A percentile compares a stretch with the other conserved stretches of the same genome.
Conservation (phyloP, 116 monocot species). For the Papilionanthe hybrid region DNA sequence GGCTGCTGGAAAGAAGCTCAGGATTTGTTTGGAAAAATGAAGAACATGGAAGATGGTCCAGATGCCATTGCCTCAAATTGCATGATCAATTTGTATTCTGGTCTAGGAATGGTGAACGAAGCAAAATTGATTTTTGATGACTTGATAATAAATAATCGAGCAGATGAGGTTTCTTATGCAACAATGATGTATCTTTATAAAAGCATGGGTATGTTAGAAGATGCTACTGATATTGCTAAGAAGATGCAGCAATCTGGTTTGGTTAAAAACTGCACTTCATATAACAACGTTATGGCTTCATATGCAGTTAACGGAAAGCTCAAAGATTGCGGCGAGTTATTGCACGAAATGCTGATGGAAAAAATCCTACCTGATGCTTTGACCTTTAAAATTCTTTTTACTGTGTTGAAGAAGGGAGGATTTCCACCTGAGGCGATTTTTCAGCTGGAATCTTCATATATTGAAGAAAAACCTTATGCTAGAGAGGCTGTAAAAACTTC, state of each 20-base stretch:
- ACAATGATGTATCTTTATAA: conserved; percentile 81
- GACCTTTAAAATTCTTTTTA: conserved; percentile 52
- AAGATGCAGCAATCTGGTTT: conserved; percentile 46
- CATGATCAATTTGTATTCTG: conserved; percentile 71
- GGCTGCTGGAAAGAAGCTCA: conserved; percentile 75
- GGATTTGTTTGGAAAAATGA: conserved; percentile 53
- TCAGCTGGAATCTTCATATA: conserved; percentile 56
- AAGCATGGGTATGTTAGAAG: conserved; percentile 74
- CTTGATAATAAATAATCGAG: conserved; percentile 32
- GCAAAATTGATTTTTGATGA: conserved; percentile 52
- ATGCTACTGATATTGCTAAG: conserved; percentile 45
- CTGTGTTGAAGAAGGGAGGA: conserved; percentile 51
- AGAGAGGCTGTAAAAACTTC: conserved; percentile 44
- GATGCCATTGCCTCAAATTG: conserved; percentile 70
- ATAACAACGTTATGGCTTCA: conserved; percentile 50
- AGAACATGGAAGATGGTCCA: conserved; percentile 42
- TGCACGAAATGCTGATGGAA: conserved; percentile 45
- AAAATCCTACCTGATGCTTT: conserved; percentile 43
- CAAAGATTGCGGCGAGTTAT: conserved; percentile 51
- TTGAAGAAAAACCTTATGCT: conserved; percentile 50
- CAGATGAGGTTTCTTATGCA: conserved; percentile 69
- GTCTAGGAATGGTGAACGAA: conserved; percentile 69
- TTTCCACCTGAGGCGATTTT: conserved; percentile 36
- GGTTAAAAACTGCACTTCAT: conserved; percentile 54
- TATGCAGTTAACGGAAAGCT: conserved; percentile 49